phyloP scores from a whole-genome alignment of 2,329 filamentous ascomycete species.

The Fusarium sublunatum region DNA sequence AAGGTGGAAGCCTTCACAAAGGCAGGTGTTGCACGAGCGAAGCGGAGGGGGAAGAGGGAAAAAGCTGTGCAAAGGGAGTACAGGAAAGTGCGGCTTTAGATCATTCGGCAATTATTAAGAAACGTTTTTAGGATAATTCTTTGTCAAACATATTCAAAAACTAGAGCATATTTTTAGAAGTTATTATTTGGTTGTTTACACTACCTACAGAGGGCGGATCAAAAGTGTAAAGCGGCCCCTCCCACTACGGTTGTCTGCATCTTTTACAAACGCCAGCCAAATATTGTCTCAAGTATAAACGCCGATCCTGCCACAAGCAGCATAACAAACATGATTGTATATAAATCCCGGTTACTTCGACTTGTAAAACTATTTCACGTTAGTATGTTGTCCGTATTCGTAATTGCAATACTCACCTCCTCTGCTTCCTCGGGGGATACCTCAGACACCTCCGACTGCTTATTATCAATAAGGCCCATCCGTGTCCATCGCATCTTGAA shows the following conservation, averaged over 20 bases:
- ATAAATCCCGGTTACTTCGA: constrained; percentile 43
- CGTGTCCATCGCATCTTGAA: constrained; percentile 73
- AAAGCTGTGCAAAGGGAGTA: constrained; percentile 6
- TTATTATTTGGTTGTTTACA: constrained; percentile 2
- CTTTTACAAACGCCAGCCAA: constrained; percentile 12
- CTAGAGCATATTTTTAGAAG: not conserved
- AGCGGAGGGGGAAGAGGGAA: constrained; percentile 3
- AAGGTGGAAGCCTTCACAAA: not conserved
- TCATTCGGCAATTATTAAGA: constrained; percentile 8
- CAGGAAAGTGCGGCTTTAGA: not conserved
- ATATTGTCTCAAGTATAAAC: constrained; percentile 5
- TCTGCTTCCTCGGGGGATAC: constrained; percentile 78
- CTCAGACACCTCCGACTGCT: constrained; percentile 70
- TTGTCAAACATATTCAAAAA: not conserved
- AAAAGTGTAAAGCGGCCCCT: constrained; percentile 7
- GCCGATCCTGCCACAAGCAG: not conserved
- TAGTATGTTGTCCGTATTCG: constrained; percentile 32
- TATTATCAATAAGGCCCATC: constrained; percentile 78
- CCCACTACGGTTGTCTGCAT: constrained; percentile 2
- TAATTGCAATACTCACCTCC: constrained; percentile 56
- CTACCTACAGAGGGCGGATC: not conserved
- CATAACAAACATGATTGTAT: constrained; percentile 7
- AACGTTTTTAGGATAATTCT: constrained; percentile 14
- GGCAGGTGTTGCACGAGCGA: constrained; percentile 6
- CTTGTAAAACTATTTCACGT: constrained; percentile 52